Percentiles rank a stretch among this genome's conserved stretches.
These are phyloP conservation scores for Cercospora janseana DNA, from an alignment of 2,329 filamentous ascomycete species.

Conservation along the genomic window DNA sequence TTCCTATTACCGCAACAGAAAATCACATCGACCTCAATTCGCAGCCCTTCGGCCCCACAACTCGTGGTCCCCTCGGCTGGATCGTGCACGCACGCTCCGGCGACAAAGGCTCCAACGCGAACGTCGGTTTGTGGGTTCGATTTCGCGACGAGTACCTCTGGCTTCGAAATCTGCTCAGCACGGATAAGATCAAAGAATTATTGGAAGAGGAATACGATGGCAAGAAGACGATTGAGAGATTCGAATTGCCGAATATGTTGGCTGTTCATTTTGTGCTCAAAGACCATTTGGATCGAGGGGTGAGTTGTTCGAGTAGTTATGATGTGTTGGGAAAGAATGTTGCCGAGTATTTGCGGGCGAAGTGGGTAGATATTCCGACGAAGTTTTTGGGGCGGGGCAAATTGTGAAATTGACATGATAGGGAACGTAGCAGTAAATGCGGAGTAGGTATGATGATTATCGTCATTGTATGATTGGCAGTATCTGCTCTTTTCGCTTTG, in stretches of 20 bases:
- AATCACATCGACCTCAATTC: background rate
- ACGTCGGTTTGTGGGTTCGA: slow-evolving; percentile 45
- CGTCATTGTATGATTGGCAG: too few species aligned
- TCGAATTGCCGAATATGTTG: slow-evolving; percentile 36
- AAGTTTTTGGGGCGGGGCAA: slow-evolving; percentile 36
- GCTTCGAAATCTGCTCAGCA: slow-evolving; percentile 34
- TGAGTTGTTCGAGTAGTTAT: slow-evolving; percentile 34
- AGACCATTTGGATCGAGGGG: slow-evolving; percentile 38
- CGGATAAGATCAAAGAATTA: slow-evolving; percentile 31
- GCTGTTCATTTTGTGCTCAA: slow-evolving; percentile 39
- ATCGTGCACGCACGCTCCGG: slow-evolving; percentile 38
- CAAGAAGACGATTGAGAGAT: slow-evolving; percentile 37
- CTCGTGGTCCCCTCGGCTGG: slow-evolving; percentile 40
- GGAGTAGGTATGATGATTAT: too few species aligned
- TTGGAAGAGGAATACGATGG: slow-evolving; percentile 38
- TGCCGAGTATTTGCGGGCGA: slow-evolving; percentile 35
- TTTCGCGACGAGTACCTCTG: slow-evolving; percentile 37
- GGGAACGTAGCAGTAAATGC: too few species aligned
- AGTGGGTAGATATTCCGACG: slow-evolving; percentile 34
- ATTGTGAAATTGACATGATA: too few species aligned
- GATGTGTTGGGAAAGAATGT: slow-evolving; percentile 39
- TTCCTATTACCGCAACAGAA: slow-evolving; percentile 22
- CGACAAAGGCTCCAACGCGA: slow-evolving; percentile 39
- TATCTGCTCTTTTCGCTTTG: too few species aligned
- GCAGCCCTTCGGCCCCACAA: slow-evolving; percentile 39